These are phyloP conservation scores for Laguncularia racemosa DNA, from an alignment of 345 rosid genomes.

Conservation along the genomic window DNA sequence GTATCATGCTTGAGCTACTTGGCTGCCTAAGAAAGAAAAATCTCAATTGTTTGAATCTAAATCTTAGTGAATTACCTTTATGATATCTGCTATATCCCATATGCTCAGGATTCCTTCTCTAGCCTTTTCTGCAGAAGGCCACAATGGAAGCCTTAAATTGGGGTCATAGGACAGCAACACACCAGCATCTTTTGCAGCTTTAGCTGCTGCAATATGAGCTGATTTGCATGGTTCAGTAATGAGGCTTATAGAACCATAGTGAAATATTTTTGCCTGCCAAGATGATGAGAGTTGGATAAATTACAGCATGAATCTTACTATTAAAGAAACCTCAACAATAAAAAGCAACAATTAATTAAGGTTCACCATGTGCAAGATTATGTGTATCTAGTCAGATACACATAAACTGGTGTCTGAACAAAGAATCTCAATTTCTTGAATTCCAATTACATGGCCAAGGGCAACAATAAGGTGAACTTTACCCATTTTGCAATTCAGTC, in stretches of 20 bases:
- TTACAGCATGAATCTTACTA: not conserved
- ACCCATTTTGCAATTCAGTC: too few relatives aligned
- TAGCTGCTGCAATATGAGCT: slow-evolving; percentile 87
- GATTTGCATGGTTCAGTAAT: slow-evolving; percentile 95
- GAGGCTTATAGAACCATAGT: slow-evolving; percentile 94
- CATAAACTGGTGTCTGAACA: too few relatives aligned
- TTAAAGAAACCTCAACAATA: not conserved
- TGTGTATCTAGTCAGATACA: too few relatives aligned
- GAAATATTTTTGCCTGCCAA: slow-evolving; percentile 83
- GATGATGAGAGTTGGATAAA: not conserved
- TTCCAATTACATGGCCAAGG: too few relatives aligned
- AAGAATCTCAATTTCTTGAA: too few relatives aligned
- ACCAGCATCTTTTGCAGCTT: slow-evolving; percentile 92
- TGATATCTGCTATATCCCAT: slow-evolving; percentile 83
- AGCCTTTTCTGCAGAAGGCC: slow-evolving; percentile 84
- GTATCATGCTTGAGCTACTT: too few relatives aligned
- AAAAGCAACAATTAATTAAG: not conserved
- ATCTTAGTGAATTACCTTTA: slow-evolving; percentile 37
- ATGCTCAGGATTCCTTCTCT: slow-evolving; percentile 79
- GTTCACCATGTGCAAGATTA: too few relatives aligned
- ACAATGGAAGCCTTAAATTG: slow-evolving; percentile 88
- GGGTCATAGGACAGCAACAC: slow-evolving; percentile 82
- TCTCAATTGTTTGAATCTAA: too few relatives aligned
- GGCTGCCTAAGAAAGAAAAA: too few relatives aligned
- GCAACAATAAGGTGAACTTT: too few relatives aligned